These are phyloP conservation scores for Exophiala viscosa DNA, from an alignment of 2,329 filamentous ascomycete species.

Conservation along the genomic window DNA sequence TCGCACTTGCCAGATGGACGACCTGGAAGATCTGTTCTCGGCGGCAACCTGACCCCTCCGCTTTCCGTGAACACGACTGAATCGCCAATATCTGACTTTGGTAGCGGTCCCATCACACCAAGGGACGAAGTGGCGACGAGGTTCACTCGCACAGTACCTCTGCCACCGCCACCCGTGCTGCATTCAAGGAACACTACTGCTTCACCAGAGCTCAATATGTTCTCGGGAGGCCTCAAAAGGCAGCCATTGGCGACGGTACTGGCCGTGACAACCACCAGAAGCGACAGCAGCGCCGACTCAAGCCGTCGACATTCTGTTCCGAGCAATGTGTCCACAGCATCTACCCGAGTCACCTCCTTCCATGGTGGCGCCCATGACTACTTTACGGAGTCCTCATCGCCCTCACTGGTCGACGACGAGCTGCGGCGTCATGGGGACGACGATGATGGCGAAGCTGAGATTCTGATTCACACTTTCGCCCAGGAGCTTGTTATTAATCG, in stretches of 20 bases:
- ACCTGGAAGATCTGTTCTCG: constrained; percentile 10
- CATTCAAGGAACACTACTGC: constrained; percentile 1
- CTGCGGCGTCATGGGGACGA: constrained; percentile 66
- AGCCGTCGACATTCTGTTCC: constrained; percentile 71
- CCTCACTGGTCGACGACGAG: constrained; percentile 70
- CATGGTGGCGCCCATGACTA: constrained; percentile 34
- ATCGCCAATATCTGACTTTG: constrained; percentile 13
- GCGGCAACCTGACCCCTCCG: constrained; percentile 15
- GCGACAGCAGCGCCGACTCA: constrained; percentile 62
- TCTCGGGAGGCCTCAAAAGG: constrained; percentile 6
- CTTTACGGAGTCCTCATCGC: background rate
- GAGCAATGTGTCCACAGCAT: constrained; percentile 74
- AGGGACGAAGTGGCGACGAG: constrained; percentile 13
- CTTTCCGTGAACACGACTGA: constrained; percentile 15
- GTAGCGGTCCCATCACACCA: constrained; percentile 15
- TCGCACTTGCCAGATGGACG: constrained; percentile 1
- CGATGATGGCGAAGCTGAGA: constrained; percentile 74
- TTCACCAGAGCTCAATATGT: constrained; percentile 1
- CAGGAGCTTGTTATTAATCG: constrained; percentile 92
- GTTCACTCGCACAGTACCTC: constrained; percentile 12
- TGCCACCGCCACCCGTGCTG: constrained; percentile 1
- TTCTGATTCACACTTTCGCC: constrained; percentile 88
- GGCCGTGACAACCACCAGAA: constrained; percentile 59
- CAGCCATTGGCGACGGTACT: constrained; percentile 6
- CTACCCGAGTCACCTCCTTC: constrained; percentile 73